A percentile compares a stretch with the other conserved stretches of the same genome.
Evolutionary conservation across 768 basidiomycete species (phyloP).

Genomic region (Ephemerocybe angulata): DNA sequence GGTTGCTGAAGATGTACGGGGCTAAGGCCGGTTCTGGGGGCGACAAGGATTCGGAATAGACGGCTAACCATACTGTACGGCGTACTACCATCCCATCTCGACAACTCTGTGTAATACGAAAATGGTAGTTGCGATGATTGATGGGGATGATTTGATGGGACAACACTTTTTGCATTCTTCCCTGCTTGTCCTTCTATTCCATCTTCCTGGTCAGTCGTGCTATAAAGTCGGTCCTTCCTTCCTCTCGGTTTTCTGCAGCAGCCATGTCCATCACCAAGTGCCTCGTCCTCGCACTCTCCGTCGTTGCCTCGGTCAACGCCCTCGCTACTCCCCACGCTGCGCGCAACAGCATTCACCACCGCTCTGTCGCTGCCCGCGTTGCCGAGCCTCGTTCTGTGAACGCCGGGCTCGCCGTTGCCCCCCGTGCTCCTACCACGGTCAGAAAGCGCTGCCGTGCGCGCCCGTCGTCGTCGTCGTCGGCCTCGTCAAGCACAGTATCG

Average conservation of each 20-base stretch:
- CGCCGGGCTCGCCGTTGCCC: conserved; percentile 21
- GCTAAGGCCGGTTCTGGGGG: conserved; percentile 33
- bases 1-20: conserved; percentile 85
- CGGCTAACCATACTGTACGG: not conserved
- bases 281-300: conserved; percentile 41
- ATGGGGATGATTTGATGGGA: conserved; percentile 1
- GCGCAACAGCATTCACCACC: conserved; percentile 37
- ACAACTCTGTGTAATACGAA: not conserved
- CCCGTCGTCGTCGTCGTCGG: conserved; percentile 19
- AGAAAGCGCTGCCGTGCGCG: conserved; percentile 39
- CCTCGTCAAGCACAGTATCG: conserved; percentile 13
- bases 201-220: conserved; percentile 8
- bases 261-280: conserved; percentile 41
- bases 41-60: conserved; percentile 3
- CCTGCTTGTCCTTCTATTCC: conserved; percentile 4
- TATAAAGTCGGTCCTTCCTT: conserved; percentile 5
- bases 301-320: conserved; percentile 35
- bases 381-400: conserved; percentile 32
- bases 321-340: conserved; percentile 40
- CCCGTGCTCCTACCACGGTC: conserved; percentile 19
- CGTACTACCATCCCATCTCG: too few relatives aligned
- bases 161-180: conserved; percentile 7
- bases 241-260: conserved; percentile 14
- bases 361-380: conserved; percentile 43
- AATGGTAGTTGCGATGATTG: not conserved